phyloP scores from a whole-genome alignment of 2,329 filamentous ascomycete species.

The Colletotrichum acutatum region DNA sequence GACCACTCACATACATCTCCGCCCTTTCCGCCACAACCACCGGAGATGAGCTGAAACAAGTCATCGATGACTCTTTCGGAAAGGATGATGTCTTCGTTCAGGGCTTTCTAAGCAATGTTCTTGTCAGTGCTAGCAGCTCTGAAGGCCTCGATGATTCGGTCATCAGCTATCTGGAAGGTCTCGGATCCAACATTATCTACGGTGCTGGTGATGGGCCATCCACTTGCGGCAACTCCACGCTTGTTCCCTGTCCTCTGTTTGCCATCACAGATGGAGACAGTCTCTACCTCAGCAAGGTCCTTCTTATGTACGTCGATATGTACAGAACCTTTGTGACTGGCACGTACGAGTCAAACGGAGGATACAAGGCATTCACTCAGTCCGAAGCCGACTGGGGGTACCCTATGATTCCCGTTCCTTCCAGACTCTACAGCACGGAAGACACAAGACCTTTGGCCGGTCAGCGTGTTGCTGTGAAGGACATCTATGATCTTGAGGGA shows the following conservation, averaged over 20 bases:
- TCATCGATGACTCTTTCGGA: neutral
- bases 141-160: neutral
- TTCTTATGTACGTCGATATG: conserved; percentile 2
- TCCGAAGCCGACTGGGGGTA: neutral
- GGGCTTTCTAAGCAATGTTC: neutral
- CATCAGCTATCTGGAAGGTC: neutral
- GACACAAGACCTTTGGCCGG: conserved; percentile 50
- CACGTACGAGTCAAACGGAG: conserved; percentile 16
- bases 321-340: conserved; percentile 23
- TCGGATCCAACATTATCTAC: neutral
- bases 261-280: neutral
- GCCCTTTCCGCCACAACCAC: neutral
- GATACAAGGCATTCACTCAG: conserved; percentile 1
- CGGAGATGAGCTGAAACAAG: neutral
- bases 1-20: neutral
- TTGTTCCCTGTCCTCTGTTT: neutral
- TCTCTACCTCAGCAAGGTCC: neutral
- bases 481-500: conserved; percentile 53
- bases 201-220: neutral
- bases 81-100: neutral
- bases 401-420: conserved; percentile 49
- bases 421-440: conserved; percentile 46
- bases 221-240: neutral
- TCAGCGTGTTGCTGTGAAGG: conserved; percentile 48
- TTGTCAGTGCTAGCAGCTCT: neutral